A percentile compares a stretch with the other conserved stretches of the same genome.
phyloP scores from a whole-genome alignment of 305 asterid species.

The Stenogyne calaminthoides region DNA sequence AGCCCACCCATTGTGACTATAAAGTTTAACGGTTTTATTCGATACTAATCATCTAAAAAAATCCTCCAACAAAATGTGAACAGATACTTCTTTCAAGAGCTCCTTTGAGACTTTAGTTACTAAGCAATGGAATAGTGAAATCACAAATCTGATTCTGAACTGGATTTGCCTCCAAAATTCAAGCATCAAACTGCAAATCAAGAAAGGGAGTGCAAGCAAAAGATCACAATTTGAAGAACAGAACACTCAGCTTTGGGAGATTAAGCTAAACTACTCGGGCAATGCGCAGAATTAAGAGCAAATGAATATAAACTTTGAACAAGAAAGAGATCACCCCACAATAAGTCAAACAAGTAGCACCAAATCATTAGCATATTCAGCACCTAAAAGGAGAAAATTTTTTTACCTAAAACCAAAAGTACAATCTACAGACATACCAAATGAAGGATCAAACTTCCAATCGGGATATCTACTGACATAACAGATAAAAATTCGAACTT shows the following conservation, averaged over 20 bases:
- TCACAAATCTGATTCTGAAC: constrained; percentile 12
- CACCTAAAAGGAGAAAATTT: background rate
- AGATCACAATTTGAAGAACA: constrained; percentile 25
- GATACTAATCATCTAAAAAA: constrained; percentile 45
- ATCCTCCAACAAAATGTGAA: constrained; percentile 23
- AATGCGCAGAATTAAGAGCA: constrained; percentile 34
- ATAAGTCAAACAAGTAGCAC: constrained; percentile 38
- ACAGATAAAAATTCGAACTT: constrained; percentile 25
- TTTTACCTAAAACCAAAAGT: constrained; percentile 29
- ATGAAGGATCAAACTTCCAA: constrained; percentile 21
- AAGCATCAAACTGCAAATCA: constrained; percentile 34
- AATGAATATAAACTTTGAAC: constrained; percentile 17
- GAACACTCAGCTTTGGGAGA: constrained; percentile 17
- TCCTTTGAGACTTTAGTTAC: constrained; percentile 7
- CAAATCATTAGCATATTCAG: constrained; percentile 35
- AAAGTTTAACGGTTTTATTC: constrained; percentile 26
- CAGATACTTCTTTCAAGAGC: constrained; percentile 10
- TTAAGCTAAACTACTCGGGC: constrained; percentile 25
- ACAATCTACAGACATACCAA: constrained; percentile 12
- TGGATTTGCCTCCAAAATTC: constrained; percentile 1
- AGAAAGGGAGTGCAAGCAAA: constrained; percentile 23
- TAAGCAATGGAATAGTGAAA: constrained; percentile 17
- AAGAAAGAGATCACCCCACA: constrained; percentile 17
- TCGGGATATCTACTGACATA: background rate
- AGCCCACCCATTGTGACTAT: constrained; percentile 73